Percentiles rank a stretch among this genome's conserved stretches.
Conservation (phyloP, 208 protist genomes). For the Leishmania arabica region DNA sequence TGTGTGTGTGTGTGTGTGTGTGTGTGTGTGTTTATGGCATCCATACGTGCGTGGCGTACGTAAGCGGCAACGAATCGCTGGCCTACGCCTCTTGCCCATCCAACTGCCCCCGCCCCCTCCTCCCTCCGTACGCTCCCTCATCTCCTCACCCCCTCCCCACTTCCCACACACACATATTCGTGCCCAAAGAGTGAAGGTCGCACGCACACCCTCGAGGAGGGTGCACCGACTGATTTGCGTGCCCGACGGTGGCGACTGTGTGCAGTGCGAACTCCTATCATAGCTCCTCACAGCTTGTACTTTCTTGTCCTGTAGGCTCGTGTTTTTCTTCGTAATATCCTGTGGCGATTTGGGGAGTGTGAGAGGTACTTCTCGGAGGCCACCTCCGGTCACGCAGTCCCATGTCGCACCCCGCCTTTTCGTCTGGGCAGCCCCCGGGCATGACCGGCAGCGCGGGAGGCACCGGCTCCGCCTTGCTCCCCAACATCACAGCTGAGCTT, state of each 20-base stretch:
- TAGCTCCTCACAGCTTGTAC: not conserved
- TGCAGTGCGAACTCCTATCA: not conserved
- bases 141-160: not conserved
- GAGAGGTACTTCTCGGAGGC: not conserved
- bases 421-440: not conserved
- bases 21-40: not conserved
- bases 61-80: not conserved
- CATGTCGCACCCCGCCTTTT: not conserved
- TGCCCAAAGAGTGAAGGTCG: not conserved
- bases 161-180: not conserved
- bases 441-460: constrained; percentile 11
- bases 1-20: not conserved
- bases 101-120: too few relatives aligned
- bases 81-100: not conserved
- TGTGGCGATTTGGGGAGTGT: too few relatives aligned
- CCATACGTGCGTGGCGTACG: not conserved
- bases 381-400: not conserved
- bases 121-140: not conserved
- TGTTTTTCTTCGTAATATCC: not conserved
- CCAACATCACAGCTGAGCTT: constrained; percentile 50
- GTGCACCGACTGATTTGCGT: not conserved
- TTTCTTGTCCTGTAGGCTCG: not conserved
- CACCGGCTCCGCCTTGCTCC: constrained; percentile 38
- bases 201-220: not conserved
- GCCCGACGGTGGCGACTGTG: not conserved